Evolutionary conservation across 257 asterid species (phyloP).

Genomic region (Ligustrum vulgare): DNA sequence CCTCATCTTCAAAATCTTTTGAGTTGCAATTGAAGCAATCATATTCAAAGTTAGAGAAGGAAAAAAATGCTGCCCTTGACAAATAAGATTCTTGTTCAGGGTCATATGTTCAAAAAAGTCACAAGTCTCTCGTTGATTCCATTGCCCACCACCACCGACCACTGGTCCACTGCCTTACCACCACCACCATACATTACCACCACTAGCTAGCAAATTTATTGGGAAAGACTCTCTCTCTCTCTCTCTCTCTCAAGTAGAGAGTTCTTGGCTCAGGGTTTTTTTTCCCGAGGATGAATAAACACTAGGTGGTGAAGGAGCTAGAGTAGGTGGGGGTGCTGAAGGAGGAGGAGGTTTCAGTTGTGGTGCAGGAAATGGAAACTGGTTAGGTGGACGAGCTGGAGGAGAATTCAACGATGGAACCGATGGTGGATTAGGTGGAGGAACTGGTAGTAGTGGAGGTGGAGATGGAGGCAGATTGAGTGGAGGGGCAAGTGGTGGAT

Average conservation of each 20-base stretch:
- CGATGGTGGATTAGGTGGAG: constrained; percentile 17
- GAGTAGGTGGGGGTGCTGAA: neutral
- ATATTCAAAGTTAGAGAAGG: constrained; percentile 22
- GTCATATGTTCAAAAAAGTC: constrained; percentile 22
- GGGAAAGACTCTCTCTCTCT: too few species aligned
- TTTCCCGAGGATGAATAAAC: constrained; percentile 16
- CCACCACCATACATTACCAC: too few species aligned
- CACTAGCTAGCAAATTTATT: too few species aligned
- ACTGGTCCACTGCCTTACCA: too few species aligned
- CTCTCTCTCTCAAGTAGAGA: too few species aligned
- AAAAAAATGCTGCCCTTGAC: constrained; percentile 29
- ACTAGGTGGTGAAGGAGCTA: neutral
- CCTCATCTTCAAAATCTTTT: too few species aligned
- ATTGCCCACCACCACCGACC: too few species aligned
- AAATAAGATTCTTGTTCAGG: constrained; percentile 40
- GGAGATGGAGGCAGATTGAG: constrained; percentile 21
- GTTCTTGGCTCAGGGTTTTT: constrained; percentile 3
- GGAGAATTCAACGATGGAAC: constrained; percentile 24
- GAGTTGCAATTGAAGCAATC: too few species aligned
- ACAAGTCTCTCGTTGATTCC: too few species aligned
- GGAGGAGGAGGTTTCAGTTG: constrained; percentile 5
- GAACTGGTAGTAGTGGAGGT: constrained; percentile 13
- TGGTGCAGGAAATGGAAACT: neutral
- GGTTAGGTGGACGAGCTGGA: constrained; percentile 19
- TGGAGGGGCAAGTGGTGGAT: constrained; percentile 7